Evolutionary conservation across 2,329 filamentous ascomycete species (phyloP).

Genomic region (Monascus ruber): DNA sequence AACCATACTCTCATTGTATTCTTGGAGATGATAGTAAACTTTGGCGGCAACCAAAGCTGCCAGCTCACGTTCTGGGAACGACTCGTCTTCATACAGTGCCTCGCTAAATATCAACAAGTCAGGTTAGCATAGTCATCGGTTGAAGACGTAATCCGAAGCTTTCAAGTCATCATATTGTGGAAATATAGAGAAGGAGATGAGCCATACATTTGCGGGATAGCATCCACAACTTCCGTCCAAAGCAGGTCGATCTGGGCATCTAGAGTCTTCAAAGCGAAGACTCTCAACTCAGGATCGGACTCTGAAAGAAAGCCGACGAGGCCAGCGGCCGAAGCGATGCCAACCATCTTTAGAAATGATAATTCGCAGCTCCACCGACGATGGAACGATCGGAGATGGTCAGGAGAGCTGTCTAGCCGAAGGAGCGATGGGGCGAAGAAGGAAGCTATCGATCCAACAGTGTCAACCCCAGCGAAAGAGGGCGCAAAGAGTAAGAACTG

Average conservation of each 20-base stretch:
- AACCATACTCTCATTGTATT: slow-evolving; percentile 98
- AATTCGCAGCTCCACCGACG: neutral
- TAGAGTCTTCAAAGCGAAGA: slow-evolving; percentile 87
- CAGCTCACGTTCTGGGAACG: slow-evolving; percentile 84
- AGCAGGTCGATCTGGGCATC: slow-evolving; percentile 95
- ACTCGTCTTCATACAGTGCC: slow-evolving; percentile 92
- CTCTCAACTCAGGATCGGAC: slow-evolving; percentile 84
- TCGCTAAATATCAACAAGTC: slow-evolving; percentile 49
- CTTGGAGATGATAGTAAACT: slow-evolving; percentile 97
- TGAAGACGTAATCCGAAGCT: too few relatives aligned
- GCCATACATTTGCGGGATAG: slow-evolving; percentile 77
- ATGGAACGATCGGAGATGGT: too few relatives aligned
- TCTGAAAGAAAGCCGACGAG: slow-evolving; percentile 92
- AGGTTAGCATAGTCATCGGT: slow-evolving; percentile 2
- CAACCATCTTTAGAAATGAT: slow-evolving; percentile 56
- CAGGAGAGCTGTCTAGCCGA: slow-evolving; percentile 10
- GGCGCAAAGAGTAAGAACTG: slow-evolving; percentile 14
- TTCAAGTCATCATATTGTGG: neutral
- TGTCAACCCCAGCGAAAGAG: slow-evolving; percentile 1
- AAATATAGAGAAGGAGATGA: neutral
- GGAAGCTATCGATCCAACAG: neutral
- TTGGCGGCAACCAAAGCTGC: slow-evolving; percentile 92
- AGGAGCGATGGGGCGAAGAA: slow-evolving; percentile 19
- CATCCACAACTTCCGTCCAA: slow-evolving; percentile 92
- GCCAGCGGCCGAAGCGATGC: slow-evolving; percentile 85